Base-by-base conservation (phyloP, 768 basidiomycete genomes). In the Rhizopogon sp. region DNA sequence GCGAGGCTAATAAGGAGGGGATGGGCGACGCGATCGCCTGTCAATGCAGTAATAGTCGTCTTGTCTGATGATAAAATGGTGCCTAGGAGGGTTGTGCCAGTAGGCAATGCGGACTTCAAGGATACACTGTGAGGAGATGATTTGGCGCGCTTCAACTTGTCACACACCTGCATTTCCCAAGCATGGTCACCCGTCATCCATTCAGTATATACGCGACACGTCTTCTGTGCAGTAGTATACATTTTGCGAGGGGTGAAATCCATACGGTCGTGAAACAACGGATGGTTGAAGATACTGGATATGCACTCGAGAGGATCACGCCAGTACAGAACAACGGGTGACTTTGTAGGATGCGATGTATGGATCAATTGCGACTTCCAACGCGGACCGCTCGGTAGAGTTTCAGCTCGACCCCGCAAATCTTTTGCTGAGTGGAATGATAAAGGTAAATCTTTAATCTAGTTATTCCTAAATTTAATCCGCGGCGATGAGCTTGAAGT, bases 1-100 rank as follows among this genome's bases (percentile, higher is more conserved):
- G 67, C 71, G 9, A 71, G 53, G 22, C 58, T 64, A 25, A 71
- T 57, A 5, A 71, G 57, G 14, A 70, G 55, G 0, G 70, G 72
- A 54, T 72, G 70, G 6, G 58, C 53, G 1, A 42, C 37, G 1
- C 39, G 40, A 39, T 56, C 47, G 2, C 64, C 57, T 14, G 57
- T 62, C 54, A 61, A 54, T 4, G 37, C 35, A 13, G 61, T 44
- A 6, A 66, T 58, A 4, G 28, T 57, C 3, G 63, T 64, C 46
- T 65, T 63, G 50, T 66, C 62, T 6, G 57, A 56, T 0, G 63
- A 56, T 16, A 62, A 33, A 16, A 62, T 50, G 1, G 49, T 49
- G 9, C 62, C 63, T 7, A 71, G 57, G n/a, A 74, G 56, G 0
- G 69, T 71, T 1, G 62, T 59, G 0, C 67, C 70, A 11, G 29